A percentile compares a stretch with the other conserved stretches of the same genome.
phyloP scores from a whole-genome alignment of 495 filamentous ascomycete genomes.

The Aspergillus nidulans region DNA sequence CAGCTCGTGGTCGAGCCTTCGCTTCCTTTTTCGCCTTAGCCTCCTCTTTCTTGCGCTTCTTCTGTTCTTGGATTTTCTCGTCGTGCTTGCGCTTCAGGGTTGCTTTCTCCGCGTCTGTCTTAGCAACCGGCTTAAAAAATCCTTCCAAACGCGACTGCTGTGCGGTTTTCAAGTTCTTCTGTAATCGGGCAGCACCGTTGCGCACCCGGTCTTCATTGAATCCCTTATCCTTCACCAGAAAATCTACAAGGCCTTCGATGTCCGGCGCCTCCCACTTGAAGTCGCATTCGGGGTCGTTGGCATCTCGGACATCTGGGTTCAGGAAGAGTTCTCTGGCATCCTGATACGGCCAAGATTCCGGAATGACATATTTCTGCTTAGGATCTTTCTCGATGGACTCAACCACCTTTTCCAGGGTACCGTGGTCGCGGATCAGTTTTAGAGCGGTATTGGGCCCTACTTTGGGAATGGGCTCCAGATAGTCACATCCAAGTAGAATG shows the following conservation, averaged over 20 bases:
- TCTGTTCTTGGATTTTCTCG: conserved; percentile 80
- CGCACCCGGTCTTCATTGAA: conserved; percentile 94
- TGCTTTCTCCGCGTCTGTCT: conserved; percentile 77
- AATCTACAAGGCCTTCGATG: conserved; percentile 80
- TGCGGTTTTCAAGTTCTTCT: conserved; percentile 81
- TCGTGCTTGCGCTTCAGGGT: conserved; percentile 88
- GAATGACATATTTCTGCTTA: conserved; percentile 74
- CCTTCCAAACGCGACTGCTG: conserved; percentile 93
- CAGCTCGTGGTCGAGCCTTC: conserved; percentile 79
- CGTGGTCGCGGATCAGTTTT: conserved; percentile 87
- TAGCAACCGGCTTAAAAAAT: conserved; percentile 94
- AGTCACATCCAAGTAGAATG: conserved; percentile 96
- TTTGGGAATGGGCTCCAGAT: conserved; percentile 92
- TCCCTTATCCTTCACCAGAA: conserved; percentile 87
- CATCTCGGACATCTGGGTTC: conserved; percentile 80
- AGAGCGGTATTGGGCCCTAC: conserved; percentile 86
- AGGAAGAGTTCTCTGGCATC: conserved; percentile 91
- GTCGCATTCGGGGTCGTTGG: conserved; percentile 81
- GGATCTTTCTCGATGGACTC: conserved; percentile 69
- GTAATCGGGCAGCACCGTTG: conserved; percentile 64
- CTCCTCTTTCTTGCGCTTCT: conserved; percentile 89
- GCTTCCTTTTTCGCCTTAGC: conserved; percentile 83
- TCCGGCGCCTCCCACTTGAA: conserved; percentile 98
- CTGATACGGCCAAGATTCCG: conserved; percentile 88
- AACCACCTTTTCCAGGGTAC: conserved; percentile 79